Evolutionary conservation across 2,329 filamentous ascomycete genomes (phyloP).

Genomic region (Aphanocladium album): DNA sequence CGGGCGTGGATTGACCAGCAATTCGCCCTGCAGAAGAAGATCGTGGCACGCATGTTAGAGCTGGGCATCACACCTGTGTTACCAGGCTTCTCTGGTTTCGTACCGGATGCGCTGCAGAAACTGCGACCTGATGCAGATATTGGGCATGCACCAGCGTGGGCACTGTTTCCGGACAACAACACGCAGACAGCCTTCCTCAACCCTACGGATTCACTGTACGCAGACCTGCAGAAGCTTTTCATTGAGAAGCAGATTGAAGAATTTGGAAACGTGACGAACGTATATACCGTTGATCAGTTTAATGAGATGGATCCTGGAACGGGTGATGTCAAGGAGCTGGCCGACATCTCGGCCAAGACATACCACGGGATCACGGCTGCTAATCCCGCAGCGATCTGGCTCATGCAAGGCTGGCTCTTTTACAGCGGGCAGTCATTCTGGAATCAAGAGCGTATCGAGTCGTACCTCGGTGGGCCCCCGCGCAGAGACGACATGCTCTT

Average conservation of each 20-base stretch:
- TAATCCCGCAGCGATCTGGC: slow-evolving; percentile 44
- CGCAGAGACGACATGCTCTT: slow-evolving; percentile 42
- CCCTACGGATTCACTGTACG: slow-evolving; percentile 38
- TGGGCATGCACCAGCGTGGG: slow-evolving; percentile 29
- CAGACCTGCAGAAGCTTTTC: slow-evolving; percentile 39
- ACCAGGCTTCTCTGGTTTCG: slow-evolving; percentile 46
- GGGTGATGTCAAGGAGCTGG: not conserved
- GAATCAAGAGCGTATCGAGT: slow-evolving; percentile 40
- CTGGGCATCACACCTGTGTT: slow-evolving; percentile 48
- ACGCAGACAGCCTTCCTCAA: slow-evolving; percentile 44
- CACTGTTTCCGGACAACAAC: slow-evolving; percentile 23
- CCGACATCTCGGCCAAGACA: slow-evolving; percentile 27
- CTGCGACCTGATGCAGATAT: slow-evolving; percentile 38
- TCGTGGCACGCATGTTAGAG: slow-evolving; percentile 44
- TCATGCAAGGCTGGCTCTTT: slow-evolving; percentile 50
- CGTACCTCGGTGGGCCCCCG: slow-evolving; percentile 43
- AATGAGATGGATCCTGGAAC: slow-evolving; percentile 37
- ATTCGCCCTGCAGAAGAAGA: slow-evolving; percentile 43
- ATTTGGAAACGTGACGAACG: slow-evolving; percentile 42
- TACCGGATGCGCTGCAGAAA: slow-evolving; percentile 35
- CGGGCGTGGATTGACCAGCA: slow-evolving; percentile 41
- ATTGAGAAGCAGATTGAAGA: slow-evolving; percentile 38
- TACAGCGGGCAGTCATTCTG: slow-evolving; percentile 38
- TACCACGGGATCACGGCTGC: slow-evolving; percentile 43
- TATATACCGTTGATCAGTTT: slow-evolving; percentile 49